phyloP scores from a whole-genome alignment of 1,284 basidiomycete genomes.

The Ceratobasidium sp. region DNA sequence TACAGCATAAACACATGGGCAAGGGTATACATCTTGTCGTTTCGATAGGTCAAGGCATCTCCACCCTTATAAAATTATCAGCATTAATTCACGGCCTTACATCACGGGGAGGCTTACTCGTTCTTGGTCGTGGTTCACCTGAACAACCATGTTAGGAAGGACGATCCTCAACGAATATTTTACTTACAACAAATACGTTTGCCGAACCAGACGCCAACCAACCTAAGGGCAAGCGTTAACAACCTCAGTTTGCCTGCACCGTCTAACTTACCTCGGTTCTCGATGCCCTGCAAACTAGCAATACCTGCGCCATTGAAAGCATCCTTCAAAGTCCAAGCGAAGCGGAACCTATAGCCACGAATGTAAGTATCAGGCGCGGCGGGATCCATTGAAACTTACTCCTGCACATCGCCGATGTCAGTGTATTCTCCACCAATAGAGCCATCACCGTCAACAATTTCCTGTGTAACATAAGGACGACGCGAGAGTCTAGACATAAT shows the following conservation, averaged over 20 bases:
- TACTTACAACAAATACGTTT: slow-evolving; percentile 80
- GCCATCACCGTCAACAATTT: slow-evolving; percentile 8
- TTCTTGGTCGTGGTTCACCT: slow-evolving; percentile 79
- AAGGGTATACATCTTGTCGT: slow-evolving; percentile 70
- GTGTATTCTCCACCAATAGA: neutral
- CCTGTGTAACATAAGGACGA: slow-evolving; percentile 44
- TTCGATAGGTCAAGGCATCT: no score
- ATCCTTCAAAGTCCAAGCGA: slow-evolving; percentile 66
- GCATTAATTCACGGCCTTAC: no score
- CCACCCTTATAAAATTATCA: no score
- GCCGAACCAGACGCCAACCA: slow-evolving; percentile 68
- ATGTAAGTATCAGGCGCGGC: neutral
- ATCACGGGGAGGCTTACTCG: no score
- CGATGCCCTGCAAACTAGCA: slow-evolving; percentile 67
- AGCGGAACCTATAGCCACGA: slow-evolving; percentile 78
- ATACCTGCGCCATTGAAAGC: slow-evolving; percentile 69
- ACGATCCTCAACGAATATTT: no score
- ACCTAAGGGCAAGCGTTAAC: no score
- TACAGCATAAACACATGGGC: slow-evolving; percentile 73
- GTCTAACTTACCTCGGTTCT: slow-evolving; percentile 62
- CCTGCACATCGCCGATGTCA: slow-evolving; percentile 70
- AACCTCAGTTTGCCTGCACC: neutral
- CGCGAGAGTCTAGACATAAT: slow-evolving; percentile 42
- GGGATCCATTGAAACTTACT: no score
- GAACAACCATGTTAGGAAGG: slow-evolving; percentile 75